Conservation (phyloP, 2,329 filamentous ascomycete species). For the Penicillium sp. region DNA sequence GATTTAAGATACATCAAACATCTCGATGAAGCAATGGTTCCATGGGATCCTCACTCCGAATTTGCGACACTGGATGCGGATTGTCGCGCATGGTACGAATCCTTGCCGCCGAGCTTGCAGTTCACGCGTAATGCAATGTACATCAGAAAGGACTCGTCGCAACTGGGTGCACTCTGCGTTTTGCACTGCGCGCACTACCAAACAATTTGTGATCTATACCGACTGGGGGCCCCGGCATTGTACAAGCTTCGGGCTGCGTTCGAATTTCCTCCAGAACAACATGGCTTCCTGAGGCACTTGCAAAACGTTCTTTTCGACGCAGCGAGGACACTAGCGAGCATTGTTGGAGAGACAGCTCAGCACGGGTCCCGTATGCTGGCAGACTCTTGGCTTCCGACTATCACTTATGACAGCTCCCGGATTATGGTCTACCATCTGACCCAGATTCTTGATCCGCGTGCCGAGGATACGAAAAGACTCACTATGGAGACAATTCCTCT, state of each 20-base stretch:
- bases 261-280: slow-evolving; percentile 26
- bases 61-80: slow-evolving; percentile 23
- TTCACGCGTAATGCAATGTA: slow-evolving; percentile 25
- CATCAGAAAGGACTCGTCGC: slow-evolving; percentile 24
- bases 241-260: slow-evolving; percentile 27
- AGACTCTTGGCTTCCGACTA: slow-evolving; percentile 51
- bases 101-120: slow-evolving; percentile 23
- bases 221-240: slow-evolving; percentile 23
- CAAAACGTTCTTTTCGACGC: slow-evolving; percentile 30
- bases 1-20: slow-evolving; percentile 24
- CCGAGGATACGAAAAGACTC: slow-evolving; percentile 27
- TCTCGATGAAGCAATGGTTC: slow-evolving; percentile 25
- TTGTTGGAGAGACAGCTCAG: slow-evolving; percentile 42
- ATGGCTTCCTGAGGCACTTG: slow-evolving; percentile 18
- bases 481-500: slow-evolving; percentile 23
- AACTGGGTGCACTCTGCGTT: slow-evolving; percentile 25
- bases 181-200: slow-evolving; percentile 26
- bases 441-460: slow-evolving; percentile 38
- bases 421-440: slow-evolving; percentile 55
- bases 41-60: slow-evolving; percentile 22
- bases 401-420: slow-evolving; percentile 52
- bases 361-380: slow-evolving; percentile 48
- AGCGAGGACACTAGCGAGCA: slow-evolving; percentile 25
- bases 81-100: slow-evolving; percentile 25
- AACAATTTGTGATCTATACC: slow-evolving; percentile 26